Evolutionary conservation across 2,329 filamentous ascomycete species (phyloP), one percentile per base, ranked within the genome.

Genomic region (Calonectria ilicicola): DNA sequence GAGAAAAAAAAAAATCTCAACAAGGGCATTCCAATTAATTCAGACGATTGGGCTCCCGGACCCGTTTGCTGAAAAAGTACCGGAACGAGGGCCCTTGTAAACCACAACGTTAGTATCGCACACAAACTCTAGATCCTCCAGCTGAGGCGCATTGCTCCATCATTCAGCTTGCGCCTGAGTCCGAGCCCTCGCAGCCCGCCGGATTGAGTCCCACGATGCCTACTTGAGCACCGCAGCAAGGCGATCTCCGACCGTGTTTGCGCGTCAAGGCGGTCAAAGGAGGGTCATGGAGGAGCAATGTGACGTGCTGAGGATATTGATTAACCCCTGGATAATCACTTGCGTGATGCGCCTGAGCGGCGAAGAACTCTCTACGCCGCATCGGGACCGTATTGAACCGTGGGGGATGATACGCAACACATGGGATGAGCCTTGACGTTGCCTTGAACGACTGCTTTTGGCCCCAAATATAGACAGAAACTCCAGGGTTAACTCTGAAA

Each of bases 321-420:
- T 53, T 32, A n/a, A 15, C 53, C 53, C 70, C 53, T 27, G 60
- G 49, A 67, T n/a, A 19, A 32, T 63, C 47, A 64, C 72, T 58
- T 72, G 58, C 35, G 47, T 56, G 65, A 56, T 38, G 51, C 70
- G 58, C 38, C 26, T 46, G 67, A 32, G 46, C 62, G 68, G 46
- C 75, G 71, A 77, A 21, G 70, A 76, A 72, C 74, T 74, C 58
- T 75, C 75, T 77, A 56, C 49, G 71, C 68, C 68, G 65, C 67
- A 70, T 38, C 53, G 51, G 38, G 40, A 35, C 46, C 62, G 63
- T 19, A 38, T 27, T 44, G 42, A 65, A 32, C 46, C 69, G 66
- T 65, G 40, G 66, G 67, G 44, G 60, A 72, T 66, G 63, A 69
- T 51, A 51, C 51, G 23, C 53, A 65, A 51, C 27, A 42, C 47